Conservation (phyloP, 352 stramenopile genomes). For the Phytophthora colocasiae region DNA sequence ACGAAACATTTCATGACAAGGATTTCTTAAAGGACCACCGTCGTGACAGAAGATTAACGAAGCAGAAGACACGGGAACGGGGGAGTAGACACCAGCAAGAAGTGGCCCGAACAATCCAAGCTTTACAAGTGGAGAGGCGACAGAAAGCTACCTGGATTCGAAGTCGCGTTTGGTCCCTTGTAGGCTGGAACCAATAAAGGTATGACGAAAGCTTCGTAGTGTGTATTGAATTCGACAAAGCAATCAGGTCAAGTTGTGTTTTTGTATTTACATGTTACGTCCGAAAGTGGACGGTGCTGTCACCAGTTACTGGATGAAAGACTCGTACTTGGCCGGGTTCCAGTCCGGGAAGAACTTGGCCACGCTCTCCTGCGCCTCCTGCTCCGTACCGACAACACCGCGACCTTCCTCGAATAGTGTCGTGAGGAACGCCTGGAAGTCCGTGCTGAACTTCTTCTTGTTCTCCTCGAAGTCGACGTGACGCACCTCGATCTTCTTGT, state of each 20-base stretch:
- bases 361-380: slow-evolving; percentile 21
- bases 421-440: slow-evolving; percentile 23
- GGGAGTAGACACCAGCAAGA: slow-evolving; percentile 18
- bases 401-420: slow-evolving; percentile 29
- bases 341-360: slow-evolving; percentile 33
- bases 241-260: too few species aligned
- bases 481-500: slow-evolving; percentile 32
- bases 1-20: background rate
- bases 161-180: slow-evolving; percentile 2
- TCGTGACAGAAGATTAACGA: background rate
- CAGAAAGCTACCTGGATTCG: slow-evolving; percentile 46
- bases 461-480: slow-evolving; percentile 24
- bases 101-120: slow-evolving; percentile 36
- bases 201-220: too few species aligned
- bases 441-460: slow-evolving; percentile 31
- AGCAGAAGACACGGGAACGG: slow-evolving; percentile 1
- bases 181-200: background rate
- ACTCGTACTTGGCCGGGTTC: slow-evolving; percentile 32
- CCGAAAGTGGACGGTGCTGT: too few species aligned
- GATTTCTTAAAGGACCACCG: background rate
- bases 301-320: slow-evolving; percentile 15
- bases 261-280: too few species aligned
- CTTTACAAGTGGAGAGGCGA: slow-evolving; percentile 44
- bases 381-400: slow-evolving; percentile 13
- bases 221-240: too few species aligned